phyloP scores from a whole-genome alignment of 179 eudicot genomes.

The Nepenthes alata region DNA sequence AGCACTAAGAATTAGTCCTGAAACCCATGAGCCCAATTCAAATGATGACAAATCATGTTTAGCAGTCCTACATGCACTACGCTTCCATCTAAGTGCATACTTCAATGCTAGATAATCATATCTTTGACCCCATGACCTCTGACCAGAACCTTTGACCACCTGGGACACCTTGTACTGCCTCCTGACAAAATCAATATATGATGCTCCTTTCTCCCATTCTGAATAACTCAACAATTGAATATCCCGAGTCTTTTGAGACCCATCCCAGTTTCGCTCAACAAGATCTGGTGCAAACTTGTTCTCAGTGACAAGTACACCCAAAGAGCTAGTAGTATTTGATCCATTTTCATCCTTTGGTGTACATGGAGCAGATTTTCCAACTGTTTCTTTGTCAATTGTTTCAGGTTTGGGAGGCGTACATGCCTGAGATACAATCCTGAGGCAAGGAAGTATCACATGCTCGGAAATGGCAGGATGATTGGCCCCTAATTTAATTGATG shows the following conservation, averaged over 20 bases:
- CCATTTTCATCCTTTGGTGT: slow-evolving; percentile 44
- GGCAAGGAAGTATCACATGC: slow-evolving; percentile 95
- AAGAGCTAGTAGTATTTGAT: slow-evolving; percentile 28
- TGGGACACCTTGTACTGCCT: slow-evolving; percentile 91
- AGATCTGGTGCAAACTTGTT: slow-evolving; percentile 46
- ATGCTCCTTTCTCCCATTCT: slow-evolving; percentile 98
- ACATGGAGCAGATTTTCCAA: slow-evolving; percentile 36
- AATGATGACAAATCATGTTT: slow-evolving; percentile 66
- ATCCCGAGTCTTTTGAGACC: slow-evolving; percentile 69
- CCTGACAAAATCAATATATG: slow-evolving; percentile 98
- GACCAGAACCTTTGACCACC: slow-evolving; percentile 45
- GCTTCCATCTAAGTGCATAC: slow-evolving; percentile 95
- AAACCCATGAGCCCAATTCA: slow-evolving; percentile 99
- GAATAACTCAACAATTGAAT: slow-evolving; percentile 78
- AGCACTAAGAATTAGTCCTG: slow-evolving; percentile 91
- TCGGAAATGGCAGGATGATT: slow-evolving; percentile 98
- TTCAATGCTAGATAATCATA: slow-evolving; percentile 74
- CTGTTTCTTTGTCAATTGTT: slow-evolving; percentile 52
- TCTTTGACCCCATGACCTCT: slow-evolving; percentile 66
- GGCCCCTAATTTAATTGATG: slow-evolving; percentile 86
- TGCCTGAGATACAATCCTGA: slow-evolving; percentile 93
- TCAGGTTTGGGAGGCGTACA: slow-evolving; percentile 99
- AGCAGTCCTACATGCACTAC: slow-evolving; percentile 42
- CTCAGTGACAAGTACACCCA: slow-evolving; percentile 31
- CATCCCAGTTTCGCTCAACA: slow-evolving; percentile 65